Evolutionary conservation across 331 rosid species (phyloP), one percentile per base, ranked within the genome.

Genomic region (Arachis monticola): DNA sequence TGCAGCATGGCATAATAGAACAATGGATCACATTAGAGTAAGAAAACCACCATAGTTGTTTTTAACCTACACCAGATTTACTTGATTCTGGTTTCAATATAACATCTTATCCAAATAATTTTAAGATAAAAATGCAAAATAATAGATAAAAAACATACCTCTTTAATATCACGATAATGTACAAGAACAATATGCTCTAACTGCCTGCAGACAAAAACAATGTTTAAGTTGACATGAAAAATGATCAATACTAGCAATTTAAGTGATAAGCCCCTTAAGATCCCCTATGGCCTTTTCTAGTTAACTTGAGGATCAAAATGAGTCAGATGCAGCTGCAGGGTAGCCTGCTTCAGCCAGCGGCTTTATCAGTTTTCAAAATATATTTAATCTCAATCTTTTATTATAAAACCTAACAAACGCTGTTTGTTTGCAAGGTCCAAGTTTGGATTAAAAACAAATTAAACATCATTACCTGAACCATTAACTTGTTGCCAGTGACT

Each of bases 1-100:
- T 58, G 81, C 53, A 67, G 50, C 82, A 75, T 81, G 73, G 58
- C 59, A 77, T 45, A 22, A 70, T 17, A 60, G 31, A 79, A 51
- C 31, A 32, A 81, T 48, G 57, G 32, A 56, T 52, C 74, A 64
- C 58, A 75, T 51, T 59, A 60, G 56, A 70, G 47, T 12, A n/a
- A 67, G 51, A 79, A 60, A 67, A 30, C 30, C 51, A 72, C 22
- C 8, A 17, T 38, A 48, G 57, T 14, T 52, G 11, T 51, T 63
- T 59, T 41, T 51, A 67, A 48, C 10, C 58, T 11, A 32, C 11
- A 17, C 60, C 52, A 73, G 22, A 47, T 27, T 60, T 42, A 60
- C 64, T 10, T 31, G 64, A 48, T 31, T 59, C 52, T 38, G 72
- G 48, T 74, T 61, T 55, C 58, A 56, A 52, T 44, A 80, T 31